Evolutionary conservation across 768 basidiomycete genomes (phyloP).

Genomic region (Calocera cornea): DNA sequence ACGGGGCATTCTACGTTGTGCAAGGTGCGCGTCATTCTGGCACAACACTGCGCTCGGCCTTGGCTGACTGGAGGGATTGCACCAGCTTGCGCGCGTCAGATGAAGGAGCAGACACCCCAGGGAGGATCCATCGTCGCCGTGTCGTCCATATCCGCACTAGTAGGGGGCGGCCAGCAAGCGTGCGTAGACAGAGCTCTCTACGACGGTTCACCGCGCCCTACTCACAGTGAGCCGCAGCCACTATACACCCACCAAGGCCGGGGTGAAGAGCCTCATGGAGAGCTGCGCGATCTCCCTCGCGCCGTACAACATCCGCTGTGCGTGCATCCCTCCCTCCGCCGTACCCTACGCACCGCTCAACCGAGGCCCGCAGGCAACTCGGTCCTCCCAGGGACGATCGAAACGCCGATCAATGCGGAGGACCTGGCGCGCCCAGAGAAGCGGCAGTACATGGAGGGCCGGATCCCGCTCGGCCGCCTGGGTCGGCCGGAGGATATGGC

Average conservation of each 20-base stretch:
- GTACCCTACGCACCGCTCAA: constrained; percentile 9
- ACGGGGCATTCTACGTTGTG: constrained; percentile 58
- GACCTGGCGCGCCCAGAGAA: constrained; percentile 49
- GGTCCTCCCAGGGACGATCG: constrained; percentile 62
- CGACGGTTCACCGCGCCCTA: too few species aligned
- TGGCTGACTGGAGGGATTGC: constrained; percentile 6
- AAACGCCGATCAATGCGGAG: constrained; percentile 64
- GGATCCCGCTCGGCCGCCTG: constrained; percentile 53
- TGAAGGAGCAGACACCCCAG: constrained; percentile 52
- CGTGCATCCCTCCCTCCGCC: constrained; percentile 12
- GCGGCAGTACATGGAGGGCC: constrained; percentile 46
- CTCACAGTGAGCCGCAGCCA: constrained; percentile 29
- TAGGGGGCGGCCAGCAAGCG: constrained; percentile 62
- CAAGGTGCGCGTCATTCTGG: constrained; percentile 32
- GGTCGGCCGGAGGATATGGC: constrained; percentile 62
- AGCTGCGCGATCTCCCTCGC: constrained; percentile 64
- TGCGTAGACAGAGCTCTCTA: too few species aligned
- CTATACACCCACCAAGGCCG: constrained; percentile 71
- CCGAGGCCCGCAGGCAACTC: constrained; percentile 31
- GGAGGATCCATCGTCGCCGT: constrained; percentile 65
- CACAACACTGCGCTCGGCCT: neutral
- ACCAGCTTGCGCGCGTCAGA: constrained; percentile 56
- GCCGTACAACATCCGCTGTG: constrained; percentile 57
- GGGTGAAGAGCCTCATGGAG: constrained; percentile 65
- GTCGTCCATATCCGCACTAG: constrained; percentile 65